phyloP scores from a whole-genome alignment of 352 stramenopile genomes.

The Aphanomyces invadans region DNA sequence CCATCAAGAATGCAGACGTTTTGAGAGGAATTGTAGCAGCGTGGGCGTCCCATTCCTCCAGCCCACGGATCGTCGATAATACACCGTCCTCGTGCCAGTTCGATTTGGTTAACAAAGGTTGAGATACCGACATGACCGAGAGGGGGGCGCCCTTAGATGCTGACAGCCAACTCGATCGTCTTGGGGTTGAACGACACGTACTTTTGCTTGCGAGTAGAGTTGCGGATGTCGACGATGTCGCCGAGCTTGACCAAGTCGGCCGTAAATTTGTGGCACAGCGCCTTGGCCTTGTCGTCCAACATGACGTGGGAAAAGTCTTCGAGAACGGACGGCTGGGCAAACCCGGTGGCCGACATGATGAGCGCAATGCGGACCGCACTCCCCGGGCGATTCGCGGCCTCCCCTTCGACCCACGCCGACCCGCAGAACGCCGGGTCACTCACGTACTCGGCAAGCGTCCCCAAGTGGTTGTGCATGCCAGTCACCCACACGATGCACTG shows the following conservation, averaged over 20 bases:
- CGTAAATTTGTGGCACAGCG: not conserved
- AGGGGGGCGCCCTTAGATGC: too few species aligned
- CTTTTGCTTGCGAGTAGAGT: not conserved
- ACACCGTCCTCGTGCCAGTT: too few species aligned
- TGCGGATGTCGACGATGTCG: not conserved
- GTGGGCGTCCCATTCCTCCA: too few species aligned
- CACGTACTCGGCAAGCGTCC: slow-evolving; percentile 16
- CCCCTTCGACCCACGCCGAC: slow-evolving; percentile 18
- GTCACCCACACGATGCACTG: slow-evolving; percentile 3
- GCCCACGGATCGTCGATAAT: too few species aligned
- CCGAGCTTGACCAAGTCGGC: not conserved
- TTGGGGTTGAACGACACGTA: slow-evolving; percentile 17
- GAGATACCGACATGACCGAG: too few species aligned
- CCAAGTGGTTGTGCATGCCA: slow-evolving; percentile 15
- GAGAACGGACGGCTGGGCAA: not conserved
- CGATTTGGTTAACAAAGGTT: too few species aligned
- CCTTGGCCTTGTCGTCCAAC: slow-evolving; percentile 12
- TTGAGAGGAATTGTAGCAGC: too few species aligned
- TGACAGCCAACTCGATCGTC: slow-evolving; percentile 18
- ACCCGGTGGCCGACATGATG: slow-evolving; percentile 17
- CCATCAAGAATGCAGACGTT: too few species aligned
- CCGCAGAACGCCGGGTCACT: slow-evolving; percentile 12
- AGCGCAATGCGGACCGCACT: not conserved
- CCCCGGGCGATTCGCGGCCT: slow-evolving; percentile 4
- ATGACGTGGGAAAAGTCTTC: slow-evolving; percentile 21